Base-by-base conservation (phyloP, 768 basidiomycete genomes). In the Auricularia auricula-judae region DNA sequence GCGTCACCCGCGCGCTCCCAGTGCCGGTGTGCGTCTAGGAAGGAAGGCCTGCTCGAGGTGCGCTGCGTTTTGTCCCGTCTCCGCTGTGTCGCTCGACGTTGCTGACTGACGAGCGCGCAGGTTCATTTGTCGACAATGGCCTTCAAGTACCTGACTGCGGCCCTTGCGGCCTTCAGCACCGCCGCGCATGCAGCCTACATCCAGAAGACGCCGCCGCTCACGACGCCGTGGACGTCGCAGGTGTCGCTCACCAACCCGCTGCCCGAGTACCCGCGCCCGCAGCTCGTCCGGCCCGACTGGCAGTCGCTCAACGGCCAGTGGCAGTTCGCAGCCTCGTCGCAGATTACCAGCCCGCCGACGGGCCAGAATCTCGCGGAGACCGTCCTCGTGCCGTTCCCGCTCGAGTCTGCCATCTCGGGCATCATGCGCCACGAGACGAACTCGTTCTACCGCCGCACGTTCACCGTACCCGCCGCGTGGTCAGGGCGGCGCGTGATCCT, bases 381-480 rank as follows among this genome's bases (percentile, higher is more conserved):
- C 51, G 58, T 36, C 36, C 63, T n/a, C 63, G 51, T 33, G 11
- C 63, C 21, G 44, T 64, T 36, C 63, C 63, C 34, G 53, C 63
- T 10, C 16, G 53, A 36, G 63, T 54, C 23, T 3, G 51, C 53
- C 7, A 34, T 56, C 63, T 64, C 53, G 54, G 54, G 54, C 54
- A 56, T 56, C 29, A 56, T 56, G 54, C 54, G 54, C 54, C 54
- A 56, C 54, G 54, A 56, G 54, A 56, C 12, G n/a, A 12, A 56
- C 54, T n/a, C 29, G 4, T 56, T 56, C 54, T 56, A 56, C 54
- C 29, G 29, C 2, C 29, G 29, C 29, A 29, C 29, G 29, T 29
- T 29, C 29, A 29, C 29, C 29, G 29, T 29, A 3, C 29, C 29
- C 29, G 29, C 29, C 29, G 29, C 29, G 29, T 29, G 29, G 29